Evolutionary conservation across 495 filamentous ascomycete species (phyloP).

Genomic region (Penicillium flavigenum): DNA sequence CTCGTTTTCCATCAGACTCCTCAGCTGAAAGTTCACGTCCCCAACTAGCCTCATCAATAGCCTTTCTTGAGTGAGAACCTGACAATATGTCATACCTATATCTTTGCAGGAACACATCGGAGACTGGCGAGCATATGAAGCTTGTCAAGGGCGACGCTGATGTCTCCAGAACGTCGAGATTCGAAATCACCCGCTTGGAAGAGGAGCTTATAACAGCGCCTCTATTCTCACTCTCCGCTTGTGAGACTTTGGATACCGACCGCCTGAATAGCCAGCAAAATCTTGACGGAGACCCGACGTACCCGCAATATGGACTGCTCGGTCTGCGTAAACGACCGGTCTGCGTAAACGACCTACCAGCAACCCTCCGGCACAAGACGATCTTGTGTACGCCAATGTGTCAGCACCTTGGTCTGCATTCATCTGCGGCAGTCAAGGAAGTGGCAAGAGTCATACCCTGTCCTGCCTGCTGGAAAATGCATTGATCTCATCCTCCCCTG

Average conservation of each 20-base stretch:
- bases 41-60: background rate
- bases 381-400: constrained; percentile 9
- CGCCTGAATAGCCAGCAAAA: background rate
- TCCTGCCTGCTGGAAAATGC: constrained; percentile 62
- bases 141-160: background rate
- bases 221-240: background rate
- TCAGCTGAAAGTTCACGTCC: background rate
- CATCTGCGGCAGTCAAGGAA: constrained; percentile 74
- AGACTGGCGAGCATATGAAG: constrained; percentile 1
- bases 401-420: constrained; percentile 52
- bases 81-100: background rate
- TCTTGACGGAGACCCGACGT: background rate
- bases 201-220: background rate
- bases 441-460: constrained; percentile 70
- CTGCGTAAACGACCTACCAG: background rate
- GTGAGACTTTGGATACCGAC: background rate
- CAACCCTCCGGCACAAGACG: background rate
- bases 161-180: background rate
- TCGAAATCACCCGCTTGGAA: background rate
- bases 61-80: background rate
- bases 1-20: background rate
- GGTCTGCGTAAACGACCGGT: background rate
- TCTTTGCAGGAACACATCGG: background rate
- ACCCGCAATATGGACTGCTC: constrained; percentile 3
- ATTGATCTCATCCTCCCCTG: constrained; percentile 39